Base-by-base conservation (phyloP, 2,329 filamentous ascomycete genomes). In the Pleoardoris graminearum region DNA sequence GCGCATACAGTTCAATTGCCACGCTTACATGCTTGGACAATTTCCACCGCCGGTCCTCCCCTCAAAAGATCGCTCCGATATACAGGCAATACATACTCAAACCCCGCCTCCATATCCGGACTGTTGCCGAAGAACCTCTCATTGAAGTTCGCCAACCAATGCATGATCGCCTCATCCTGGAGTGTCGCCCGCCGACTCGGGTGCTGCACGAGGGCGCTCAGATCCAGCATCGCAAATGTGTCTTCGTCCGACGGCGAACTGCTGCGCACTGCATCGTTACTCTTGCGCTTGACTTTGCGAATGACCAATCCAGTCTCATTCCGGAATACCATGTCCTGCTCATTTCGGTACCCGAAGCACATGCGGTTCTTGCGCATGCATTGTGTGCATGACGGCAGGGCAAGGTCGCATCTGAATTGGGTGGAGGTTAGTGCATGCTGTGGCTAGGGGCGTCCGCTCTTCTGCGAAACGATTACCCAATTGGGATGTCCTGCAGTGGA, bases 311-410 rank as follows among this genome's bases (percentile, higher is more conserved):
- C 46, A 5, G 59, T 63, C 32, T 65, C 57, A 48, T 63, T 59
- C 21, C 53, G 53, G 48, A 65, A 65, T 4, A 62, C 43, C 22
- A 63, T 43, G 35, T 62, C 57, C 36, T 58, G 53, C 32, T 62
- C 60, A 35, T 63, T 54, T 12, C 59, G 54, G 43, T 65, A 65
- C n/a, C 62, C 62, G 12, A 47, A 49, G 44, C 62, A 65, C 16
- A 48, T 25, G 10, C 60, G 33, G 14, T 50, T 55, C 35, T 57
- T 59, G n/a, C 56, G 52, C 12, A 60, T 48, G 47, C 62, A 65
- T 49, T 63, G 62, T 2, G 55, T 60, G 47, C 62, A 65, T 16
- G 55, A 58, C 4, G 62, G 62, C 5, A 54, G 46, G 22, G 50
- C 49, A 45, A 59, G 46, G 41, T 65, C 62, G 50, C 62, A 65